phyloP scores from a whole-genome alignment of 192 early-diverging fungal genomes.

The Mortierella alpina region DNA sequence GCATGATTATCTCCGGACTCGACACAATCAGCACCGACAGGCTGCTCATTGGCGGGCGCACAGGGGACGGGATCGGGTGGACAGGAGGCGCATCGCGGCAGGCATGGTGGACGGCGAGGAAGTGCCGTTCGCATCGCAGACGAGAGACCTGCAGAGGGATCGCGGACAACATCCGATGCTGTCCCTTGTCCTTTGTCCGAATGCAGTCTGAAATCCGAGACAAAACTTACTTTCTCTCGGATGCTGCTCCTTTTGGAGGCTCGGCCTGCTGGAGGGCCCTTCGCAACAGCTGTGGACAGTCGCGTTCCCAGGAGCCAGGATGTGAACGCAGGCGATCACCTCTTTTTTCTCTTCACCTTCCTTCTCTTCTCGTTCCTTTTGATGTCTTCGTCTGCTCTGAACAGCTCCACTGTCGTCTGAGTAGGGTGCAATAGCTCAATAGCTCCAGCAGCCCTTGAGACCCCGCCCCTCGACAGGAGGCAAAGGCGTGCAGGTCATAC shows the following conservation, averaged over 20 bases:
- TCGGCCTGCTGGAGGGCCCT: too few relatives aligned
- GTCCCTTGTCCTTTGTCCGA: slow-evolving; percentile 1
- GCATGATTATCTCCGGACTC: slow-evolving; percentile 3
- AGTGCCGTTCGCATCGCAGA: too few relatives aligned
- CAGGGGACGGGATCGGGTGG: too few relatives aligned
- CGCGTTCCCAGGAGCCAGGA: not conserved
- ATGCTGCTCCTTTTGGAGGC: slow-evolving; percentile 33
- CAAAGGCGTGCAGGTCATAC: too few relatives aligned
- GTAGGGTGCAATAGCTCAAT: too few relatives aligned
- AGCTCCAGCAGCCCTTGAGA: not conserved
- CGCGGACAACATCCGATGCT: slow-evolving; percentile 16
- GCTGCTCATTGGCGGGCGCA: too few relatives aligned
- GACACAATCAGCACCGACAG: too few relatives aligned
- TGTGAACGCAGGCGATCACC: not conserved
- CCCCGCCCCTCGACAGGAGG: not conserved
- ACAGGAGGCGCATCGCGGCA: too few relatives aligned
- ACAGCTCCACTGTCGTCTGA: not conserved
- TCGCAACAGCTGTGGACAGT: too few relatives aligned
- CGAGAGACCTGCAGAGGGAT: too few relatives aligned
- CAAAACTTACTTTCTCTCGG: slow-evolving; percentile 1
- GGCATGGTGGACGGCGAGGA: too few relatives aligned
- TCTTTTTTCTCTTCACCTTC: not conserved
- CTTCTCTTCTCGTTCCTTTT: not conserved
- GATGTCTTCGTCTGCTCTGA: not conserved
- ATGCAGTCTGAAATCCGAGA: slow-evolving; percentile 13